Evolutionary conservation across 352 stramenopile species (phyloP), one percentile per base, ranked within the genome.

Genomic region (Phytopythium kandeliae): DNA sequence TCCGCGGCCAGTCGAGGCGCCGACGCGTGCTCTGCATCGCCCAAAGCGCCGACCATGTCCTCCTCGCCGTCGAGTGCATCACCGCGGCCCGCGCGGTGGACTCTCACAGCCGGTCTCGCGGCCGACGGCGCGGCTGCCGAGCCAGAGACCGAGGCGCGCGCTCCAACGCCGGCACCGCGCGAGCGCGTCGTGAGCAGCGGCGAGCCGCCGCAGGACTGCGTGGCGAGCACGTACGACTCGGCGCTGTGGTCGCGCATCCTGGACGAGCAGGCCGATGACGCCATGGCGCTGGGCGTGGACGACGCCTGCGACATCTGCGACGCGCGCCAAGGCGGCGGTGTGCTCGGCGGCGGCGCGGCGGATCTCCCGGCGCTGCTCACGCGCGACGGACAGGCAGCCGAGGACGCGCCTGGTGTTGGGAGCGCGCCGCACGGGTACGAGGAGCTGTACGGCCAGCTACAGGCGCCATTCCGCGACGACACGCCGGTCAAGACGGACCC

Each of bases 191-290:
- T n/a, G 8, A 41, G 19, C 45, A 31, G 34, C 21, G 33, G 43
- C 22, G 22, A 38, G 16, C 34, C 21, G 24, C 37, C n/a, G 36
- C 16, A 21, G 46, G 0, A 34, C 25, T 13, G 62, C n/a, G n/a
- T n/a, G n/a, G n/a, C n/a, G n/a, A n/a, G 62, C n/a, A 24, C 26
- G 16, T 69, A 74, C 42, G 64, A 74, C 13, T 42, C 48, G n/a
- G 54, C 31, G 16, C 57, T 67, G 33, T 77, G 67, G 67, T 66
- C 65, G 4, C 54, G 59, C 12, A 63, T 77, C 34, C 66, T 77
- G 24, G 67, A 69, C 36, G 67, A 74, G 46, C 56, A 48, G 33
- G 43, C 25, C 46, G 51, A 67, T 40, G 54, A 69, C 26, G 17
- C 26, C 2, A 54, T 46, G 5, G 40, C 71, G 17, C 62, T 71